Percentiles rank a stretch among this genome's conserved stretches.
phyloP scores from a whole-genome alignment of 192 early-diverging fungal genomes.

The Physocladia obscura region DNA sequence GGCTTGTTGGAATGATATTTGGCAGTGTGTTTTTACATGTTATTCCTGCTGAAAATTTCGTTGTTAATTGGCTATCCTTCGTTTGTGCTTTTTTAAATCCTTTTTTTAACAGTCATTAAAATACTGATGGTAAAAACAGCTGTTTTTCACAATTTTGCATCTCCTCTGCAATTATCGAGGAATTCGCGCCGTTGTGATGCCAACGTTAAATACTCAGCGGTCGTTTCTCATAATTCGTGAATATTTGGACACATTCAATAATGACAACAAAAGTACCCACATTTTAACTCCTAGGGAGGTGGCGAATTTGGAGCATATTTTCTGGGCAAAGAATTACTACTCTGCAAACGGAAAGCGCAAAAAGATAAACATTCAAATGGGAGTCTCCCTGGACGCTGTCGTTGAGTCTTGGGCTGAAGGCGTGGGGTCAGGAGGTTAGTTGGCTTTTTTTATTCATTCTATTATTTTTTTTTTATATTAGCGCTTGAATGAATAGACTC shows the following conservation, averaged over 20 bases:
- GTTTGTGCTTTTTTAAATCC: background rate
- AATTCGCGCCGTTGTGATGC: slow-evolving; percentile 33
- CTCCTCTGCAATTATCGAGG: slow-evolving; percentile 39
- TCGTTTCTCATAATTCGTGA: slow-evolving; percentile 27
- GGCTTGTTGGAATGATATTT: slow-evolving; percentile 37
- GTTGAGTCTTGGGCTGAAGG: slow-evolving; percentile 12
- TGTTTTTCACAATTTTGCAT: slow-evolving; percentile 38
- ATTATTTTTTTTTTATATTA: background rate
- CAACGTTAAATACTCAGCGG: slow-evolving; percentile 40
- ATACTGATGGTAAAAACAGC: background rate
- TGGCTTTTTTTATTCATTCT: background rate
- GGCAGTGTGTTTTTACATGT: slow-evolving; percentile 7
- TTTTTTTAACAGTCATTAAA: background rate
- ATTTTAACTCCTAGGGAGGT: slow-evolving; percentile 2
- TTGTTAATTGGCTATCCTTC: slow-evolving; percentile 11
- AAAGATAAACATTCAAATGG: slow-evolving; percentile 7
- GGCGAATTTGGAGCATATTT: slow-evolving; percentile 11
- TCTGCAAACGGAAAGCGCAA: background rate
- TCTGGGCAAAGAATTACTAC: slow-evolving; percentile 14
- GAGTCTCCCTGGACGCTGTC: slow-evolving; percentile 1
- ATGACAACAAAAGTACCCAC: background rate
- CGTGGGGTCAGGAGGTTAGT: background rate
- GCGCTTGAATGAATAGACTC: too few species aligned
- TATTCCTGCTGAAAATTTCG: background rate
- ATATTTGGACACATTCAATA: background rate